These are phyloP conservation scores for Elymus sibiricus DNA, from an alignment of 176 grass and related monocot genomes.

Conservation along the genomic window DNA sequence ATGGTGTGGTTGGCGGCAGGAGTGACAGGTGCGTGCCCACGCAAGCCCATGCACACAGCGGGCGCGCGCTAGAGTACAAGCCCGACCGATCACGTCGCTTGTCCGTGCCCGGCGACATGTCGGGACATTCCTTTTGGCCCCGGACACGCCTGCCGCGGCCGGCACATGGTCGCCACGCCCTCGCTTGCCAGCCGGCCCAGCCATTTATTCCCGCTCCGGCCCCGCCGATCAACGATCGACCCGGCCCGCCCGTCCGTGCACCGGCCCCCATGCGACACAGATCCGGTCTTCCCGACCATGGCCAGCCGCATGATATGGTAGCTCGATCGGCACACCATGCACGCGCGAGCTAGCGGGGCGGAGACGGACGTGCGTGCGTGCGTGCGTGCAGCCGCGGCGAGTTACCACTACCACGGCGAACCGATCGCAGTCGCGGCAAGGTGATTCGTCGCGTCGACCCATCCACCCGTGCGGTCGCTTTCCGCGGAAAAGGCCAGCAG, in stretches of 20 bases:
- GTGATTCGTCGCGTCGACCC: background rate
- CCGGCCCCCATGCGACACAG: background rate
- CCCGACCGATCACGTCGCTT: conserved; percentile 31
- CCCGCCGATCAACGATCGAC: background rate
- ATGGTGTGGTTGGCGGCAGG: background rate
- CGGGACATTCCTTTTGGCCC: conserved; percentile 38
- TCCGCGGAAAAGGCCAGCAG: background rate
- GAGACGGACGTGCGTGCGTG: background rate
- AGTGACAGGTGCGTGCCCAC: background rate
- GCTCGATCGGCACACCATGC: background rate
- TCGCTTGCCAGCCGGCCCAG: background rate
- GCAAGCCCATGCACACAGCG: background rate
- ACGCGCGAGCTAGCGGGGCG: background rate
- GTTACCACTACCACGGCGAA: background rate
- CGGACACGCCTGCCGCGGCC: background rate
- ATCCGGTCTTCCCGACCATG: background rate
- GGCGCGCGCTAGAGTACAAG: background rate
- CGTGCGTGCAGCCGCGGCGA: background rate
- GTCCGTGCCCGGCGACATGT: conserved; percentile 38
- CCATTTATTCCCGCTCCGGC: background rate
- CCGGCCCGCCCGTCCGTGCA: background rate
- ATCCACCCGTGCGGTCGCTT: background rate
- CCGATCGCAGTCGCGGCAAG: background rate
- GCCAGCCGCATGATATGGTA: background rate
- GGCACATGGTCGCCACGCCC: conserved; percentile 21